Percentiles rank a stretch among this genome's conserved stretches.
Conservation (phyloP, 495 filamentous ascomycete genomes). For the Neurospora intermedia region DNA sequence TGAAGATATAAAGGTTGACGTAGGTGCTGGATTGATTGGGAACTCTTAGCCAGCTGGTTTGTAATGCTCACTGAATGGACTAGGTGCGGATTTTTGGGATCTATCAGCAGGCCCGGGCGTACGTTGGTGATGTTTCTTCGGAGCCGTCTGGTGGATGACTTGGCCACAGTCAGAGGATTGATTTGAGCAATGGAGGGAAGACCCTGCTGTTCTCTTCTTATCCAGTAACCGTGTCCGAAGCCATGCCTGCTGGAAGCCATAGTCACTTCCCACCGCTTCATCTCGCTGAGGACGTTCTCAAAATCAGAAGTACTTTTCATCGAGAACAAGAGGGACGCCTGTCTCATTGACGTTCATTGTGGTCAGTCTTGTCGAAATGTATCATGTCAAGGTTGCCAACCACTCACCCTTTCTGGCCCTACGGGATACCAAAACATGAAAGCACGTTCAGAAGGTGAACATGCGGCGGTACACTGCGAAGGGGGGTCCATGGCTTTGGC, state of each 20-base stretch:
- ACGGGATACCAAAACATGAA: conserved; percentile 13
- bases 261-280: conserved; percentile 4
- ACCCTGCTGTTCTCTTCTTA: background rate
- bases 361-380: background rate
- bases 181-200: background rate
- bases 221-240: background rate
- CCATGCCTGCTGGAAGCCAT: conserved; percentile 1
- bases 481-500: background rate
- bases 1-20: background rate
- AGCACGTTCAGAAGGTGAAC: background rate
- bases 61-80: background rate
- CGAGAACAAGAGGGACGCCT: conserved; percentile 6
- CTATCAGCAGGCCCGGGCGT: background rate
- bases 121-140: background rate
- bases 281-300: conserved; percentile 5
- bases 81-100: background rate
- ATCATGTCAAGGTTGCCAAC: background rate
- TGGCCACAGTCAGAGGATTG: background rate
- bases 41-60: background rate
- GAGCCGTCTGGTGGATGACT: background rate
- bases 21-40: conserved; percentile 7
- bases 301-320: conserved; percentile 10
- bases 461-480: conserved; percentile 5
- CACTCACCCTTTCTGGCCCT: conserved; percentile 1
- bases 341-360: background rate